These are phyloP conservation scores for Diaporthe capsici DNA, from an alignment of 2,329 filamentous ascomycete species.

Conservation along the genomic window DNA sequence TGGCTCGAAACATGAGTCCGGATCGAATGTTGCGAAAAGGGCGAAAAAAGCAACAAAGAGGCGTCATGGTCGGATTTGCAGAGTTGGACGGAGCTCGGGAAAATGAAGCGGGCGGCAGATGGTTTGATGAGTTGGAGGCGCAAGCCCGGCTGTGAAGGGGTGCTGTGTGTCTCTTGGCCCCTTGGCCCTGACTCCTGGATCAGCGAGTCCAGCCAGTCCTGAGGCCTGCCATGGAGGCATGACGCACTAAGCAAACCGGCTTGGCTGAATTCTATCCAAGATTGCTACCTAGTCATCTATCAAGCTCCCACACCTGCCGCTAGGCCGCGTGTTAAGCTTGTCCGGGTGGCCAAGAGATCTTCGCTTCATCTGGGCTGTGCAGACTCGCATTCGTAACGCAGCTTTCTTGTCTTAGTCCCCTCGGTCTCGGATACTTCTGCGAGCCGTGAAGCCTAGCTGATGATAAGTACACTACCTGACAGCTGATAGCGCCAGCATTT, in stretches of 20 bases:
- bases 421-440: constrained; percentile 1
- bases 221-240: constrained; percentile 20
- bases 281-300: constrained; percentile 3
- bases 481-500: not conserved
- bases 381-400: constrained; percentile 17
- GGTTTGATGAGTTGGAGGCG: constrained; percentile 26
- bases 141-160: constrained; percentile 32
- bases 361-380: constrained; percentile 23
- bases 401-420: constrained; percentile 1
- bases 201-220: constrained; percentile 22
- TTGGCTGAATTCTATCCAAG: constrained; percentile 28
- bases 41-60: not conserved
- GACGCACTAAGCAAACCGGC: constrained; percentile 21
- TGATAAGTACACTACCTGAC: not conserved
- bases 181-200: constrained; percentile 32
- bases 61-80: not conserved
- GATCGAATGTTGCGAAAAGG: not conserved
- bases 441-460: not conserved
- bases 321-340: constrained; percentile 25
- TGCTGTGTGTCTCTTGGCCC: not conserved
- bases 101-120: constrained; percentile 15
- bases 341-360: constrained; percentile 16
- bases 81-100: not conserved
- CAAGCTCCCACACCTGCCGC: constrained; percentile 27
- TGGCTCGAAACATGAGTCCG: not conserved